Percentiles rank a stretch among this genome's conserved stretches.
Evolutionary conservation across 371 early-diverging fungal genomes (phyloP).

Genomic region (Amoeboaphelidium protococcarum): DNA sequence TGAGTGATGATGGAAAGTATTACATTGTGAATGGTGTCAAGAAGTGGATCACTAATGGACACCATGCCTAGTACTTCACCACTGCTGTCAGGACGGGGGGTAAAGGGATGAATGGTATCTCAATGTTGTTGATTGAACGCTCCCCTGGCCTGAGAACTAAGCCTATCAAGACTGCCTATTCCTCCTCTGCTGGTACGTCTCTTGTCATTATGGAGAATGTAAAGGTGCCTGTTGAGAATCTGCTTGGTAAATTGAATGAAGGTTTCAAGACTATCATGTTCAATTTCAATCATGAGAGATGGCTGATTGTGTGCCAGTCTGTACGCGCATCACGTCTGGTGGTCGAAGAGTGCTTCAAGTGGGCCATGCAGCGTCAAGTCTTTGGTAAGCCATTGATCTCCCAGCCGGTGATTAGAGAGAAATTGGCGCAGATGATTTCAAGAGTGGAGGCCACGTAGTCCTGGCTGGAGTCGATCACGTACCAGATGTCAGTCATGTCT

Average conservation of each 20-base stretch:
- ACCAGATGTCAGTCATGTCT: constrained; percentile 30
- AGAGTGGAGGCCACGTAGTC: constrained; percentile 25
- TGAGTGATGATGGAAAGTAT: constrained; percentile 15
- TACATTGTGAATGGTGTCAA: constrained; percentile 20
- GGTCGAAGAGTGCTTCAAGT: constrained; percentile 17
- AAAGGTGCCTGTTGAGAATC: constrained; percentile 14
- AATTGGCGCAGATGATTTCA: constrained; percentile 17
- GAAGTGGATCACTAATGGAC: constrained; percentile 11
- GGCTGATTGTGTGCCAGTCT: background rate
- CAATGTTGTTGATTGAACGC: constrained; percentile 18
- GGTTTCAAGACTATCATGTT: constrained; percentile 14
- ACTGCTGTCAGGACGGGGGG: constrained; percentile 15
- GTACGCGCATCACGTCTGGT: constrained; percentile 5
- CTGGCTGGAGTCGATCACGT: constrained; percentile 31
- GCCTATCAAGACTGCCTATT: constrained; percentile 33
- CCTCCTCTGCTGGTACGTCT: constrained; percentile 24
- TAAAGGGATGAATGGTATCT: constrained; percentile 15
- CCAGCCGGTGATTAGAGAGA: constrained; percentile 17
- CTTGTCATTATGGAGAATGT: constrained; percentile 16
- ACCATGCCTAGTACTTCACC: constrained; percentile 10
- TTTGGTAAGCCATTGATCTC: constrained; percentile 16
- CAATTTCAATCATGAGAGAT: constrained; percentile 8
- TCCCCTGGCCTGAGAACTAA: constrained; percentile 21
- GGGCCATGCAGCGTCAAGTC: constrained; percentile 15
- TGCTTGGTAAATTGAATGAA: constrained; percentile 12